Conservation (phyloP, 148 eudicot species). For the Nepenthes mirabilis region DNA sequence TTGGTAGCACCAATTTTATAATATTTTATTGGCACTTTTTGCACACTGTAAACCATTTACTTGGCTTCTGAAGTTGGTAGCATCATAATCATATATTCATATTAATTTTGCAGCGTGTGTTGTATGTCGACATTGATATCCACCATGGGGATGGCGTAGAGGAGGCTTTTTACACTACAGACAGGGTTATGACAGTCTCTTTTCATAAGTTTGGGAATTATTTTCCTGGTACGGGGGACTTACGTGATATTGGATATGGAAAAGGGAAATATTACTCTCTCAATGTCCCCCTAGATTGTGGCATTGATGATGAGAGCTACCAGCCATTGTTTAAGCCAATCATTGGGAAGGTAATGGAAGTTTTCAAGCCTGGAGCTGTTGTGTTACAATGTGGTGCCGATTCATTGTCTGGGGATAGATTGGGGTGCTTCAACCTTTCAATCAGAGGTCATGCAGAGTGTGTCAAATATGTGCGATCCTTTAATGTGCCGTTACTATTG, state of each 20-base stretch:
- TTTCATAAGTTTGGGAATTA: slow-evolving; percentile 22
- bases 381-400: slow-evolving; percentile 52
- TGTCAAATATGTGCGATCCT: slow-evolving; percentile 41
- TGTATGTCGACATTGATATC: slow-evolving; percentile 15
- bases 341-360: slow-evolving; percentile 47
- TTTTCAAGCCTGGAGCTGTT: slow-evolving; percentile 42
- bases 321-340: slow-evolving; percentile 34
- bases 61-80: neutral
- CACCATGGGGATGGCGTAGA: slow-evolving; percentile 19
- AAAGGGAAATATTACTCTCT: slow-evolving; percentile 26
- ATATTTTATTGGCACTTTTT: neutral
- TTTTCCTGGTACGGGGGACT: slow-evolving; percentile 28
- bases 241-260: slow-evolving; percentile 22
- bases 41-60: neutral
- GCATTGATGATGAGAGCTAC: slow-evolving; percentile 28
- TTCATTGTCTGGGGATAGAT: slow-evolving; percentile 39
- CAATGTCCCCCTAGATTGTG: slow-evolving; percentile 29
- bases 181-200: slow-evolving; percentile 18
- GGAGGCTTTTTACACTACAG: slow-evolving; percentile 16
- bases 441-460: slow-evolving; percentile 57
- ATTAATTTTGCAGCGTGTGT: slow-evolving; percentile 12
- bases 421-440: slow-evolving; percentile 46
- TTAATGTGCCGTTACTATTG: slow-evolving; percentile 39
- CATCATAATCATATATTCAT: neutral
- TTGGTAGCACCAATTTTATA: neutral